A percentile compares a stretch with the other conserved stretches of the same genome.
phyloP scores from a whole-genome alignment of 306 rosid genomes.

The Coriaria nepalensis region DNA sequence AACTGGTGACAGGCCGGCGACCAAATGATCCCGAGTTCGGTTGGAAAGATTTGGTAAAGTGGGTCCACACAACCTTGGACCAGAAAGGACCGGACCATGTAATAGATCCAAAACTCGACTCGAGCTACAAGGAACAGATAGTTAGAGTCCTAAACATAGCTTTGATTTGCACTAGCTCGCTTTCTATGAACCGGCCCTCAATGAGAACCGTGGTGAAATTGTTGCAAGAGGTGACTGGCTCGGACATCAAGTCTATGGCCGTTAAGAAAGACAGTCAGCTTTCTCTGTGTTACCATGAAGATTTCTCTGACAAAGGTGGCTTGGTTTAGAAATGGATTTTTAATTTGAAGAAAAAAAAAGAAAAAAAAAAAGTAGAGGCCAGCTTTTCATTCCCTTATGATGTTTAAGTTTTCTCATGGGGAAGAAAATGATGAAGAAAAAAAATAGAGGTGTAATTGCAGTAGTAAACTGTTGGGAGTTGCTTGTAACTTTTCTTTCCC shows the following conservation, averaged over 20 bases:
- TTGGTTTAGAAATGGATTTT: constrained; percentile 10
- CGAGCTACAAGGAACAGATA: constrained; percentile 35
- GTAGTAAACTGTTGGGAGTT: constrained; percentile 2
- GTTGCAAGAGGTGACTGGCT: constrained; percentile 33
- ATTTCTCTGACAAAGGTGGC: constrained; percentile 22
- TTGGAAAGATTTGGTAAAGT: constrained; percentile 47
- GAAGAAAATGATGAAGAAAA: too few species aligned
- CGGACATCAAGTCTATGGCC: constrained; percentile 22
- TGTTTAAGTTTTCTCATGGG: neutral
- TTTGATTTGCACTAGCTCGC: constrained; percentile 39
- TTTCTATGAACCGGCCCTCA: constrained; percentile 59
- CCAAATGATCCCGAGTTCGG: constrained; percentile 51
- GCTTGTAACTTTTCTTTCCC: too few species aligned
- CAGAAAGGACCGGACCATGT: constrained; percentile 35
- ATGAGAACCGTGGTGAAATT: constrained; percentile 63
- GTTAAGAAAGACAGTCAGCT: constrained; percentile 25
- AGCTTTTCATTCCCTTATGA: too few species aligned
- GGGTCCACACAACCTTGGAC: constrained; percentile 38
- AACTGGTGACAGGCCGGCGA: constrained; percentile 56
- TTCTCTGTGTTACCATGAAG: constrained; percentile 51
- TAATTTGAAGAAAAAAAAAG: neutral
- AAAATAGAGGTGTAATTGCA: constrained; percentile 6
- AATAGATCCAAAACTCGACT: constrained; percentile 36
- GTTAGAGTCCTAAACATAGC: constrained; percentile 36
- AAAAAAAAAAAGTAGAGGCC: too few species aligned